Base-by-base conservation (phyloP, 352 stramenopile genomes). In the Phytophthora crassamura region DNA sequence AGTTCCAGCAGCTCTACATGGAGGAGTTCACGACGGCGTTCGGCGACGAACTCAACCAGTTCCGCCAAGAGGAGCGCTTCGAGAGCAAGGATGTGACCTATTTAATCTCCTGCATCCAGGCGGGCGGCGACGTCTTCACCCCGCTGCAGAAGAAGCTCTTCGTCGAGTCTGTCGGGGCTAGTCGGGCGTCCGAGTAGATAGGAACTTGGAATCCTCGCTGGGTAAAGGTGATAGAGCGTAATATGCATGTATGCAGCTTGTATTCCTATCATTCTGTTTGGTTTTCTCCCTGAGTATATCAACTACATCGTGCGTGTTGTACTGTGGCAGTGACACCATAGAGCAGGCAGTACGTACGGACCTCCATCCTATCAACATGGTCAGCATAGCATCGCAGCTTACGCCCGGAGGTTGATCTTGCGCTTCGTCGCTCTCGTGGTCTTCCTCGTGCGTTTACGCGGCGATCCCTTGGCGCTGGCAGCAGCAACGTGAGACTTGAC, bases 101-200 rank as follows among this genome's bases (percentile, higher is more conserved):
- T 90, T 91, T 96, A 87, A 94, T 96, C 67, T 91, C 84, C 38
- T 91, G 86, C 61, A 94, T 96, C 64, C 80, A 93, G 49, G 76
- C 82, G 9, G 84, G 86, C 25, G 84, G 73, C 45, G 86, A 96
- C 70, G 73, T 94, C 46, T 94, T 94, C 65, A 80, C 86, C 22
- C 84, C 86, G 14, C 67, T 94, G 39, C 86, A 96, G 60, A 88
- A 95, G 58, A 88, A 86, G 67, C 82, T 95, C 22, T 93, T 95
- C 25, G 71, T 93, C 34, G 82, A 90, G 59, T 87, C 84, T 5
- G 66, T 85, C 25, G 58, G 40, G 22, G 58, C 59, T 32, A 77
- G 22, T 59, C 38, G 35, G 59, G 25, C 30, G 36, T 41, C 51
- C n/a, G 43, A 64, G 43, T 63, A 69, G 54, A 55, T 46, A 55